Percentiles rank a stretch among this genome's conserved stretches.
Conservation (phyloP, 2,329 filamentous ascomycete genomes). For the Berkeleyomyces rouxiae region DNA sequence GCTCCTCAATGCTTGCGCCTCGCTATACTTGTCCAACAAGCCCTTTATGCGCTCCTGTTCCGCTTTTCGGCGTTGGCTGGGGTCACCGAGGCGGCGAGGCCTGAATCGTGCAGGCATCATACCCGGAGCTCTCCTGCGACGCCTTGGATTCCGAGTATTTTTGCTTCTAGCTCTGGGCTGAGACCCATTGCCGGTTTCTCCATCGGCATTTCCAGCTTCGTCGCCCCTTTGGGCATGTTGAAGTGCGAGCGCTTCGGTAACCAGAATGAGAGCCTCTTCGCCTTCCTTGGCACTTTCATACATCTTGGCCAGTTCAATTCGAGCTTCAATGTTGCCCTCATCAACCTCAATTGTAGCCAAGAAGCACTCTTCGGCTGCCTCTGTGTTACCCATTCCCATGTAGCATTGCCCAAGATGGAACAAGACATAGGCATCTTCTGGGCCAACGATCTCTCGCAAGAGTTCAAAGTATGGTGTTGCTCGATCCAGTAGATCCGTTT, state of each 20-base stretch:
- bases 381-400: conserved; percentile 41
- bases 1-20: conserved; percentile 27
- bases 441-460: conserved; percentile 31
- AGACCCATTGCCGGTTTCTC: conserved; percentile 69
- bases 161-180: conserved; percentile 55
- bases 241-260: conserved; percentile 57
- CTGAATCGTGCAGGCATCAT: conserved; percentile 29
- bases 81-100: conserved; percentile 30
- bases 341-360: conserved; percentile 58
- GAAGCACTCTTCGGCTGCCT: conserved; percentile 63
- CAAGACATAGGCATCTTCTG: conserved; percentile 34
- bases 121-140: conserved; percentile 41
- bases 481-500: conserved; percentile 20
- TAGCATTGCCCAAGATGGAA: conserved; percentile 52
- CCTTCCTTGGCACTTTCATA: conserved; percentile 60
- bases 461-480: conserved; percentile 42
- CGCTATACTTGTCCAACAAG: conserved; percentile 26
- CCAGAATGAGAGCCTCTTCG: conserved; percentile 60
- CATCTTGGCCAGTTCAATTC: conserved; percentile 65
- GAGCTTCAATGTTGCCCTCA: conserved; percentile 54
- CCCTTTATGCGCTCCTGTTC: conserved; percentile 27
- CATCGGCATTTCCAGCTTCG: conserved; percentile 55
- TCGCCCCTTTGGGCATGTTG: conserved; percentile 41
- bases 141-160: conserved; percentile 65
- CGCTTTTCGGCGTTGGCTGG: conserved; percentile 28